Conservation (phyloP, 768 basidiomycete species). For the Pisolithus marmoratus region DNA sequence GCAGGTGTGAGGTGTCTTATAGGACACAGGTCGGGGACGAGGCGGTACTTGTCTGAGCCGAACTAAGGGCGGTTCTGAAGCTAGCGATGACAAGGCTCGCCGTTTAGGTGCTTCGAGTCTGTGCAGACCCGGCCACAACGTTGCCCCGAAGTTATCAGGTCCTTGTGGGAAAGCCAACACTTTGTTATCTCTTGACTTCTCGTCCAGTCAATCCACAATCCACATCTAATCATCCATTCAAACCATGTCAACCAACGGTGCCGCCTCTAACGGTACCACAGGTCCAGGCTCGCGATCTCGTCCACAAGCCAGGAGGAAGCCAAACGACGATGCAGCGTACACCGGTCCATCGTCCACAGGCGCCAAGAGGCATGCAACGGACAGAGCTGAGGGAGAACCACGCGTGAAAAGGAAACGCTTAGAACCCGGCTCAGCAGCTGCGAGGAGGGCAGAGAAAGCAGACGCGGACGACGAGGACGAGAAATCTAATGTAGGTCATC, state of each 20-base stretch:
- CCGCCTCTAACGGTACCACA: conserved; percentile 14
- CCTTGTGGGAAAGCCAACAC: not conserved
- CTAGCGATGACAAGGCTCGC: conserved; percentile 1
- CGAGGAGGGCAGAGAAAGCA: conserved; percentile 32
- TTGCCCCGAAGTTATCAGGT: too few species aligned
- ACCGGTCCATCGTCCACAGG: conserved; percentile 52
- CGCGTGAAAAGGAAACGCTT: conserved; percentile 69
- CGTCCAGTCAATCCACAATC: not conserved
- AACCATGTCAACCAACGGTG: conserved; percentile 21
- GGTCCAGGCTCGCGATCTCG: conserved; percentile 53
- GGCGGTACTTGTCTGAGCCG: conserved; percentile 18
- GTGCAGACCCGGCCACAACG: too few species aligned
- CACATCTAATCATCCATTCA: not conserved
- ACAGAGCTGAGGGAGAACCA: conserved; percentile 69
- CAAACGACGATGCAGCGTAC: conserved; percentile 67
- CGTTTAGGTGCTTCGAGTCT: too few species aligned
- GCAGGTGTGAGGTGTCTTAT: conserved; percentile 16
- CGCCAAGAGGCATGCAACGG: conserved; percentile 59
- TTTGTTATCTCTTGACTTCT: not conserved
- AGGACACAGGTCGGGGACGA: conserved; percentile 2
- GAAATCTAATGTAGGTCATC: conserved; percentile 24
- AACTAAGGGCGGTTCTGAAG: conserved; percentile 10
- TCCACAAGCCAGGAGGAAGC: conserved; percentile 56
- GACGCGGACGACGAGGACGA: conserved; percentile 27
- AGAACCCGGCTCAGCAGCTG: conserved; percentile 34